Conservation (phyloP, 129 eudicot genomes). For the Centrapalus pauciflorus region DNA sequence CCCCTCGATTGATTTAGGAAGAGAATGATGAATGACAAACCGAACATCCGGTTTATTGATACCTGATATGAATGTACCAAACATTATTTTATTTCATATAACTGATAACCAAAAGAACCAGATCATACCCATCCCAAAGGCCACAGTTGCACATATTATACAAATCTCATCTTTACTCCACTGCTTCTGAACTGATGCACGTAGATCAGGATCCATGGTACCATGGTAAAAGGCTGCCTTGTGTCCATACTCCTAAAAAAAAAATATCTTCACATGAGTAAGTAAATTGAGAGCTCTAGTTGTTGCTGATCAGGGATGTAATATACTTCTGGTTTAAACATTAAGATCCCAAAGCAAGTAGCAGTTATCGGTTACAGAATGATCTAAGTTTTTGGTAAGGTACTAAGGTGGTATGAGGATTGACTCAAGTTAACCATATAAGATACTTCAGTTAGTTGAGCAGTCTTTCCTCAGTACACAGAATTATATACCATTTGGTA, state of each 20-base stretch:
- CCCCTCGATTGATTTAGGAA: slow-evolving; percentile 98
- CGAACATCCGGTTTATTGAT: slow-evolving; percentile 98
- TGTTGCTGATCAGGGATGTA: slow-evolving; percentile 10
- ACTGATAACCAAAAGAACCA: slow-evolving; percentile 14
- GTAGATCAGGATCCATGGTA: slow-evolving; percentile 77
- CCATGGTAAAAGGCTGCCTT: slow-evolving; percentile 97
- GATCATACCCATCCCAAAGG: slow-evolving; percentile 95
- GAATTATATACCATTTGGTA: neutral
- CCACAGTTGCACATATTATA: slow-evolving; percentile 97
- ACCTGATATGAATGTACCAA: slow-evolving; percentile 47
- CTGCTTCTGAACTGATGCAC: slow-evolving; percentile 68
- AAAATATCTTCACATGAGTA: slow-evolving; percentile 17
- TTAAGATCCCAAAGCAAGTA: no score
- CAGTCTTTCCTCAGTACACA: neutral
- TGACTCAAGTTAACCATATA: neutral
- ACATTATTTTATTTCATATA: slow-evolving; percentile 15
- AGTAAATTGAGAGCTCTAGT: neutral
- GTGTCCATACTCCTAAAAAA: slow-evolving; percentile 76
- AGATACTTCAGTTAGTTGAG: neutral
- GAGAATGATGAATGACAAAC: slow-evolving; percentile 94
- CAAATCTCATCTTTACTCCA: slow-evolving; percentile 98
- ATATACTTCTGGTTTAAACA: neutral
- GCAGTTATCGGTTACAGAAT: no score
- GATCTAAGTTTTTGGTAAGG: no score
- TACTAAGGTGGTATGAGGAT: neutral